Evolutionary conservation across 805 yeast genomes (phyloP).

Genomic region (Suhomyces sp.): DNA sequence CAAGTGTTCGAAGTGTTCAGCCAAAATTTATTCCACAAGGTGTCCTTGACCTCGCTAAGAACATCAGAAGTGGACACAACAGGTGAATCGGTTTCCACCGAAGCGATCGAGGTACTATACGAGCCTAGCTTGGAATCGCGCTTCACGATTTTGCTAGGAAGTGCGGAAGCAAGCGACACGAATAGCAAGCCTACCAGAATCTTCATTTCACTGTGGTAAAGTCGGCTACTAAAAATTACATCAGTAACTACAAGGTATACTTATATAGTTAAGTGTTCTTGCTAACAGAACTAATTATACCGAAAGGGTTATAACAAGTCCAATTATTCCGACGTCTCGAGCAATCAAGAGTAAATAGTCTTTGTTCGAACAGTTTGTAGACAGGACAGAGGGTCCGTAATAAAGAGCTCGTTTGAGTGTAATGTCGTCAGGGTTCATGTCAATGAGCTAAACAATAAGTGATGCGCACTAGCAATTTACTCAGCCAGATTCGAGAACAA

Average conservation of each 20-base stretch:
- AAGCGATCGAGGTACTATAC: neutral
- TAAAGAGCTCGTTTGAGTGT: neutral
- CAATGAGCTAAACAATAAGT: neutral
- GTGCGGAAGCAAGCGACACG: neutral
- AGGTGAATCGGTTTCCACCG: neutral
- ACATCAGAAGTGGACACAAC: neutral
- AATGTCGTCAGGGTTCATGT: neutral
- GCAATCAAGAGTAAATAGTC: neutral
- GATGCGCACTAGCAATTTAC: neutral
- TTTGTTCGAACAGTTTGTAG: neutral
- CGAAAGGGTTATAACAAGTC: neutral
- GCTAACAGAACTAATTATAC: neutral
- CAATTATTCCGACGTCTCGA: neutral
- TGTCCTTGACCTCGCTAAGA: neutral
- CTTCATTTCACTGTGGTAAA: neutral
- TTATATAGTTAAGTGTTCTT: neutral
- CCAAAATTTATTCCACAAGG: slow-evolving; percentile 14
- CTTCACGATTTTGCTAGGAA: neutral
- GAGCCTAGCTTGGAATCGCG: neutral
- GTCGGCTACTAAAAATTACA: neutral
- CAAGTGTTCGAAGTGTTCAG: slow-evolving; percentile 8
- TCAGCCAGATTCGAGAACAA: neutral
- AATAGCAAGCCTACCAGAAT: neutral
- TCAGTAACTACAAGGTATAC: neutral
- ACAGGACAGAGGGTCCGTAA: neutral